Evolutionary conservation across 2,329 filamentous ascomycete genomes (phyloP), one percentile per base, ranked within the genome.

Genomic region (Beauveria rudraprayagi): DNA sequence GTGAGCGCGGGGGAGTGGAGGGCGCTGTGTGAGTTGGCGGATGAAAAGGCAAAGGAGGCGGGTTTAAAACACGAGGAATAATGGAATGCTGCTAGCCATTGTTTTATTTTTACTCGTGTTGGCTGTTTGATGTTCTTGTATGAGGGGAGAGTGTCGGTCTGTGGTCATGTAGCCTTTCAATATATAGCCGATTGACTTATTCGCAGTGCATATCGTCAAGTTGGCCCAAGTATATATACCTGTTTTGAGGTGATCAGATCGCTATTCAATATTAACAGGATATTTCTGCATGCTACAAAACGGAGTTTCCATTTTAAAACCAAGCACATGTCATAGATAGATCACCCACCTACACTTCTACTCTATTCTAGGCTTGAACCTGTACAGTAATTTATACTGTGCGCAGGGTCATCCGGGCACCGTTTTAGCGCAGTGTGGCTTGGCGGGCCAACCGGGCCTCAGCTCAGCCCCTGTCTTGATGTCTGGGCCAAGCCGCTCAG

Each of bases 1-100:
- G 88, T 92, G 8, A 80, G 78, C 54, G 74, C 73, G 14, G 74
- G 74, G 0, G 88, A 92, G 72, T 92, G 88, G 86, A 74, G 82
- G 40, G 83, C 83, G 65, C 76, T 92, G 60, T 76, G 83, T 51
- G 70, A 75, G 1, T 67, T 88, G 50, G 83, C 80, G 2, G 74
- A 78, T 64, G 64, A 74, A 61, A 79, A 76, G 67, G 77, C 74
- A 0, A 62, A 67, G 43, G 71, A 73, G 19, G 73, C 72, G 9
- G 75, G 75, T 0, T n/a, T 75, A 52, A 62, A 75, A 63, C 75
- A 77, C 43, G 72, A 74, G 60, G 66, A 64, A 52, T 63, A 30
- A 59, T 11, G 17, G 17, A 16, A 5, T 3, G 24, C 14, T 6
- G 8, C 19, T 19, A 5, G 5, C 22, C 22, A 26, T 26, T 5